phyloP scores from a whole-genome alignment of 2,329 filamentous ascomycete genomes.

The Endoconidiophora laricicola region DNA sequence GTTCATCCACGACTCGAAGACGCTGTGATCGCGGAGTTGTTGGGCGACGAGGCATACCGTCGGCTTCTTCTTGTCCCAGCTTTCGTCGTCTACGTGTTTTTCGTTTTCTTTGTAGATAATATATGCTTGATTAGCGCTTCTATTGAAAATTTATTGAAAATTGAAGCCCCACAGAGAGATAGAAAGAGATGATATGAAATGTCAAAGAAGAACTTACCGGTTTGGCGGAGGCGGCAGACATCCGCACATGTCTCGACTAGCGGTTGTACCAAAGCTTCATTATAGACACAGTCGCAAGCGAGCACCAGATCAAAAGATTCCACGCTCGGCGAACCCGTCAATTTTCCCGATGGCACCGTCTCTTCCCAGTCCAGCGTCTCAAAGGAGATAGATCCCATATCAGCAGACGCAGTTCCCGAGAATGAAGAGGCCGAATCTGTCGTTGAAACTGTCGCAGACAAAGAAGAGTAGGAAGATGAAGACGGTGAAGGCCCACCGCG shows the following conservation, averaged over 20 bases:
- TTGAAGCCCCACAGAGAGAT: background rate
- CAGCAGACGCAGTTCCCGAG: too few relatives aligned
- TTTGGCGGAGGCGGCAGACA: constrained; percentile 42
- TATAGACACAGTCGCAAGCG: constrained; percentile 91
- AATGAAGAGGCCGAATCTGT: too few relatives aligned
- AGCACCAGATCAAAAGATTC: constrained; percentile 51
- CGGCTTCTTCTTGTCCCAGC: constrained; percentile 21
- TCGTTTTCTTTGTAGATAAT: background rate
- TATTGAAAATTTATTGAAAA: background rate
- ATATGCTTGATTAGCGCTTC: too few relatives aligned
- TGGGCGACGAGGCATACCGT: constrained; percentile 73
- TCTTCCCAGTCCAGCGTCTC: constrained; percentile 70
- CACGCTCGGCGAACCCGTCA: constrained; percentile 15
- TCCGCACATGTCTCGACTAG: constrained; percentile 71
- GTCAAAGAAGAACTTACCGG: background rate
- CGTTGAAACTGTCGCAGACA: background rate
- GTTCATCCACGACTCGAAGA: constrained; percentile 68
- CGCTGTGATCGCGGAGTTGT: constrained; percentile 69
- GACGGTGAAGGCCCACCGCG: too few relatives aligned
- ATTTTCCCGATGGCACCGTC: constrained; percentile 30
- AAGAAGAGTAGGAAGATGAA: too few relatives aligned
- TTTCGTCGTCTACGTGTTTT: constrained; percentile 10
- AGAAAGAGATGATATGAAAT: background rate
- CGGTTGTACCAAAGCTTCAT: constrained; percentile 66
- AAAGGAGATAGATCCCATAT: constrained; percentile 31